Evolutionary conservation across 345 rosid species (phyloP).

Genomic region (Draba incana): DNA sequence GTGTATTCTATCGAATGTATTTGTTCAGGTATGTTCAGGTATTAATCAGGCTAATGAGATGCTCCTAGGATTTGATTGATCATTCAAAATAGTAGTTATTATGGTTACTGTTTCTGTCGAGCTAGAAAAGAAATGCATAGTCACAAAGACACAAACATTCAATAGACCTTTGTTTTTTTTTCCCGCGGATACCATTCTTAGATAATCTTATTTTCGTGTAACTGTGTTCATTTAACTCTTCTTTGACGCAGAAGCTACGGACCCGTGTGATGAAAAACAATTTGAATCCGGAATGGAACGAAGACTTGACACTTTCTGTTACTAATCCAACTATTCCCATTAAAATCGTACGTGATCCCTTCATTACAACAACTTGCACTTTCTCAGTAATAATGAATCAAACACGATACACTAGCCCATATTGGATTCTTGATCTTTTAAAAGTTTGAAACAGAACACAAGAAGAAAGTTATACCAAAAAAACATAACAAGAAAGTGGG

Average conservation of each 20-base stretch:
- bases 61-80: neutral
- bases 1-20: neutral
- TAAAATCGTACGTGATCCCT: conserved; percentile 56
- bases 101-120: neutral
- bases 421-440: neutral
- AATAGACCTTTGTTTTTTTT: neutral
- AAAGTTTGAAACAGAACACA: neutral
- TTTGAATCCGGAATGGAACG: conserved; percentile 86
- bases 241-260: conserved; percentile 60
- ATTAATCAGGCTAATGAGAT: neutral
- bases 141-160: conserved; percentile 4
- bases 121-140: neutral
- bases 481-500: neutral
- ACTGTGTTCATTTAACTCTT: neutral
- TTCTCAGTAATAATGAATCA: neutral
- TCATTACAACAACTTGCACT: neutral
- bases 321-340: conserved; percentile 63
- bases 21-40: too few relatives aligned
- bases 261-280: conserved; percentile 69
- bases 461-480: too few relatives aligned
- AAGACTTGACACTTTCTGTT: conserved; percentile 74
- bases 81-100: neutral
- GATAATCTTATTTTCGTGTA: neutral
- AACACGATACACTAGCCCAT: neutral
- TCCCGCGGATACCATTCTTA: neutral